Evolutionary conservation across 345 rosid genomes (phyloP), one percentile per base, ranked within the genome.

Genomic region (Salix exigua): DNA sequence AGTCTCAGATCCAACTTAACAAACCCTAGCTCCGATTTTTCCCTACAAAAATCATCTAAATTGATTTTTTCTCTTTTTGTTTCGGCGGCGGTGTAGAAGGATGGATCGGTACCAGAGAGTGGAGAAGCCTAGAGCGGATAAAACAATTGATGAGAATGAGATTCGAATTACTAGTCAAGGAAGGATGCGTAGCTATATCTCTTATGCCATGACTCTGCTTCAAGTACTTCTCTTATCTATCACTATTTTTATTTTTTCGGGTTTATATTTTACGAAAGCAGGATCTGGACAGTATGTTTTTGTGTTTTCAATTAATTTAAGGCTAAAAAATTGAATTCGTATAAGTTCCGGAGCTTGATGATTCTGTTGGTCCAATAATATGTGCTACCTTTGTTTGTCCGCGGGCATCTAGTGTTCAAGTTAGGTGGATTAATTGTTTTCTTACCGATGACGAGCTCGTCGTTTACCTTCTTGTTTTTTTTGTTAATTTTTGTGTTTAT

Each of bases 81-180:
- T 73, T 26, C 37, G 30, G 68, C 58, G 72, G 21, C 30, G 44
- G 26, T 37, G 28, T 38, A 21, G 72, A 35, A 35, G 85, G 92
- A 92, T 92, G 97, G 97, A 92, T 78, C 90, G 84, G 84, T 91
- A 92, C 83, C 88, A 87, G 82, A 85, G 93, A 81, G 92, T 92
- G 31, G 89, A 85, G 91, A 92, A 92, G 86, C 92, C 91, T 40
- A 91, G 87, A 83, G 91, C 86, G 16, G 92, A 85, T 78, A 82
- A 90, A 1, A 88, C 90, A 26, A 92, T 92, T 77, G 93, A 89
- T 28, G 96, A 91, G 91, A 92, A 92, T 66, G 97, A 92, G 90
- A 89, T 92, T 87, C 90, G 97, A 40, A 88, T 92, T 81, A 92
- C 96, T 23, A 91, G 95, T 83, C 90, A 85, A 80, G 97, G 97